Evolutionary conservation across 2,329 filamentous ascomycete genomes (phyloP), one percentile per base, ranked within the genome.

Genomic region (Paraphoma sp.): DNA sequence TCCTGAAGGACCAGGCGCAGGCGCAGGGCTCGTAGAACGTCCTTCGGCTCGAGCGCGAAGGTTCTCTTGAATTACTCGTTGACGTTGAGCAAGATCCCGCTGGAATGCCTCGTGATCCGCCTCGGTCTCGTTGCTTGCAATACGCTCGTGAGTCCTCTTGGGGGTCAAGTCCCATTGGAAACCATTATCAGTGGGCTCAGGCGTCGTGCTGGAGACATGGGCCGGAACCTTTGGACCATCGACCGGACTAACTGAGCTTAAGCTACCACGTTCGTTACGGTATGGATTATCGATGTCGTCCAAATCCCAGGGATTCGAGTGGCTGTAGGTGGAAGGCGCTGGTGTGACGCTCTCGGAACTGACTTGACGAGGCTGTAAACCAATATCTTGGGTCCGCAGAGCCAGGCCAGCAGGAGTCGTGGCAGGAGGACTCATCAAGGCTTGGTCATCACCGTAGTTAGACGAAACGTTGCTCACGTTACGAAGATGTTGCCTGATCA

Each of bases 401-500:
- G 74, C 67, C 29, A 81, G 61, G 36, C 76, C 73, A 23, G 65
- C 52, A 17, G 66, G 59, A 14, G 62, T 38, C 29, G 43, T 53
- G 41, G 75, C 79, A 9, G 80, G 80, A 23, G 77, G 78, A 53
- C 78, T 79, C 28, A 85, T 86, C 17, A 69, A 40, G 30, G 65
- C 57, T 64, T 76, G 70, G 29, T 75, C 70, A 38, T 75, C 72
- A 16, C 66, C 76, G 52, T 92, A 92, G 28, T 95, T 83, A 0
- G 92, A 96, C 0, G 94, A 98, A 12, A 87, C 84, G 56, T 89
- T 89, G 77, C 94, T 98, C 61, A 89, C 87, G 33, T 87, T 87
- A 48, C 95, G 87, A 41, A 98, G 80, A 80, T 98, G 95, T 59
- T 93, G 89, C 31, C 90, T 87, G 45, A 97, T 88, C 81, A 97